A percentile compares a stretch with the other conserved stretches of the same genome.
phyloP scores from a whole-genome alignment of 306 rosid species.

The Pueraria montana region DNA sequence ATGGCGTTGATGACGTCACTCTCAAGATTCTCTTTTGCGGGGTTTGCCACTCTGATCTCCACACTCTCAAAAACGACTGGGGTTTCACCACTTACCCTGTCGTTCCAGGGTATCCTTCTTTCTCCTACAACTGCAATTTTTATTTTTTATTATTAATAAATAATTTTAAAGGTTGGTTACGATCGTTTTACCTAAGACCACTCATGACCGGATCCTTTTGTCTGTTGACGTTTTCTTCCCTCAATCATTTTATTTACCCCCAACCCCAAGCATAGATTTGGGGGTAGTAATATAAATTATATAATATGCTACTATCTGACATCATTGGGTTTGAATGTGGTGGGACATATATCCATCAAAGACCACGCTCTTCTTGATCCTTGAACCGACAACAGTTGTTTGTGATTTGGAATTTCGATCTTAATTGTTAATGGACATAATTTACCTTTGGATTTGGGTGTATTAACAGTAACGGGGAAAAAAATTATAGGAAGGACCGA shows the following conservation, averaged over 20 bases:
- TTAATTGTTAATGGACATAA: slow-evolving; percentile 1
- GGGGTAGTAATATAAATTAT: background rate
- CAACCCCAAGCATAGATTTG: too few species aligned
- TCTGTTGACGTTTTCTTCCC: background rate
- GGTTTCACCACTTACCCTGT: slow-evolving; percentile 82
- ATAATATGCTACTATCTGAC: background rate
- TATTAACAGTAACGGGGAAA: background rate
- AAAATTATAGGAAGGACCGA: background rate
- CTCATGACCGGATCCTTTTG: background rate
- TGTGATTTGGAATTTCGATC: slow-evolving; percentile 16
- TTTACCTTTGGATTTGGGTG: background rate
- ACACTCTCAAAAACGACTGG: slow-evolving; percentile 79
- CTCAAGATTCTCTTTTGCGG: slow-evolving; percentile 82
- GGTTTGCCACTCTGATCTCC: slow-evolving; percentile 95
- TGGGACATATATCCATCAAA: slow-evolving; percentile 1
- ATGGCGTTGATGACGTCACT: slow-evolving; percentile 76
- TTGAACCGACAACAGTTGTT: background rate
- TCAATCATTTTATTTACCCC: background rate
- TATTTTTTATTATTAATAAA: background rate
- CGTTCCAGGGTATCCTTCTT: slow-evolving; percentile 79
- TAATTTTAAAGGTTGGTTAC: background rate
- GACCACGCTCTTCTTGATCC: too few species aligned
- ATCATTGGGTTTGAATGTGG: slow-evolving; percentile 14
- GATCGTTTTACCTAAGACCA: background rate
- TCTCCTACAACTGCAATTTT: background rate